Evolutionary conservation across 192 early-diverging fungal genomes (phyloP).

Genomic region (Coemansia sp.): DNA sequence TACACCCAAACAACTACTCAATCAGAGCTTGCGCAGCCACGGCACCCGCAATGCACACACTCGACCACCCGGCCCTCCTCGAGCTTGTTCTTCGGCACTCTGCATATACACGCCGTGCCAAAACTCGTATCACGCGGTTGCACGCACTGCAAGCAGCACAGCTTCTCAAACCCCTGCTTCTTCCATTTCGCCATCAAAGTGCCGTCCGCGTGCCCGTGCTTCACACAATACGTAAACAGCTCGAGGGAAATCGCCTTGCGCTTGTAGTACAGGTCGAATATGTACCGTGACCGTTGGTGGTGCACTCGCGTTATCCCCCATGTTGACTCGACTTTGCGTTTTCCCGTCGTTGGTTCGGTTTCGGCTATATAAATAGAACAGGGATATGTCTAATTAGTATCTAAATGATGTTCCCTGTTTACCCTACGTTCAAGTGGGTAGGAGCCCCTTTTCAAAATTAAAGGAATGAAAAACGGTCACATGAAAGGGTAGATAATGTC

Average conservation of each 20-base stretch:
- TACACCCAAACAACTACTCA: constrained; percentile 7
- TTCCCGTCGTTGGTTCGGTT: constrained; percentile 90
- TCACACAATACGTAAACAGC: constrained; percentile 91
- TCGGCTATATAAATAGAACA: constrained; percentile 65
- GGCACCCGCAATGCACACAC: constrained; percentile 92
- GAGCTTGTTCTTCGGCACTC: constrained; percentile 88
- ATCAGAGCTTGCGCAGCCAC: constrained; percentile 71
- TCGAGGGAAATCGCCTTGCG: constrained; percentile 89
- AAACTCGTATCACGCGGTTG: constrained; percentile 97
- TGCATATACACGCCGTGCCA: constrained; percentile 95
- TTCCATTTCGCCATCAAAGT: constrained; percentile 98
- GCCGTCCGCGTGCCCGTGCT: constrained; percentile 87
- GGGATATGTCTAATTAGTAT: neutral
- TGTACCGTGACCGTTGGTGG: constrained; percentile 95
- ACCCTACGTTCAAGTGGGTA: no score
- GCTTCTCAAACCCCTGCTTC: constrained; percentile 95
- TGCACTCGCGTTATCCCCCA: constrained; percentile 97
- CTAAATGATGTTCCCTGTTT: neutral
- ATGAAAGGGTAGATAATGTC: neutral
- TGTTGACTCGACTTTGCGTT: constrained; percentile 85
- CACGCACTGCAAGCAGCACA: constrained; percentile 96
- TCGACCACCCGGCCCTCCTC: constrained; percentile 89
- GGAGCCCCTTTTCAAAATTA: no score
- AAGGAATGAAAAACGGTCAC: neutral
- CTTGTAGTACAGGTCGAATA: constrained; percentile 96